Percentiles rank a stretch among this genome's conserved stretches.
phyloP scores from a whole-genome alignment of 768 basidiomycete genomes.

The Lepiota venenata region DNA sequence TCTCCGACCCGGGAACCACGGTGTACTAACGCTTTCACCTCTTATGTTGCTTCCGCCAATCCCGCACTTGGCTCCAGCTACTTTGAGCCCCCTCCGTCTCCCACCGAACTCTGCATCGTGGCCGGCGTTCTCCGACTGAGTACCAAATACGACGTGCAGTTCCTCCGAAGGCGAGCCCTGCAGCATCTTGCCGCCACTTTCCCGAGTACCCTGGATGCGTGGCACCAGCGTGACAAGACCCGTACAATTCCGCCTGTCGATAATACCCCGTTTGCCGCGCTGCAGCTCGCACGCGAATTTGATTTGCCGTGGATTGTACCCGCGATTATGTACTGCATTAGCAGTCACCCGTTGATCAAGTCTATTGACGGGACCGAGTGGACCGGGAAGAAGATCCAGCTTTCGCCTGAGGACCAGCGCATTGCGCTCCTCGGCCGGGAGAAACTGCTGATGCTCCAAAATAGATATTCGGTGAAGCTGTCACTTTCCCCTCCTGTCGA shows the following conservation, averaged over 20 bases:
- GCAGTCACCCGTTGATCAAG: constrained; percentile 32
- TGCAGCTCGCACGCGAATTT: constrained; percentile 30
- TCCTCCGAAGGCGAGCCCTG: constrained; percentile 30
- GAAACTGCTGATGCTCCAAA: constrained; percentile 22
- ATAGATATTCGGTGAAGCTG: constrained; percentile 4
- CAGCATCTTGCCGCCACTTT: constrained; percentile 32
- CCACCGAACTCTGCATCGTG: constrained; percentile 26
- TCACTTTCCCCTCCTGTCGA: constrained; percentile 2
- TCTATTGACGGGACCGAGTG: constrained; percentile 32
- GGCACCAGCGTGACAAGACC: constrained; percentile 27
- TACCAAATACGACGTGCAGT: constrained; percentile 35
- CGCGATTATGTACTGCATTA: constrained; percentile 32
- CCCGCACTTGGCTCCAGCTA: constrained; percentile 17
- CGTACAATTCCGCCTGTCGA: constrained; percentile 36
- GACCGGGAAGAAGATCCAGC: constrained; percentile 20
- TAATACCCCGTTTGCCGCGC: constrained; percentile 36
- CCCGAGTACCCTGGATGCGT: constrained; percentile 30
- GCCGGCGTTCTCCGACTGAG: constrained; percentile 33
- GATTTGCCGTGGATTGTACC: constrained; percentile 33
- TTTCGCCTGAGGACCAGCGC: constrained; percentile 24
- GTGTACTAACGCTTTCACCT: not conserved
- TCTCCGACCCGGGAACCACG: not conserved
- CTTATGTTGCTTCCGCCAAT: not conserved
- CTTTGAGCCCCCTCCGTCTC: constrained; percentile 31
- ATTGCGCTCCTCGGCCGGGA: constrained; percentile 25